Percentiles rank a stretch among this genome's conserved stretches.
Conservation (phyloP, 192 early-diverging fungal genomes). For the Phlyctochytrium bullatum region DNA sequence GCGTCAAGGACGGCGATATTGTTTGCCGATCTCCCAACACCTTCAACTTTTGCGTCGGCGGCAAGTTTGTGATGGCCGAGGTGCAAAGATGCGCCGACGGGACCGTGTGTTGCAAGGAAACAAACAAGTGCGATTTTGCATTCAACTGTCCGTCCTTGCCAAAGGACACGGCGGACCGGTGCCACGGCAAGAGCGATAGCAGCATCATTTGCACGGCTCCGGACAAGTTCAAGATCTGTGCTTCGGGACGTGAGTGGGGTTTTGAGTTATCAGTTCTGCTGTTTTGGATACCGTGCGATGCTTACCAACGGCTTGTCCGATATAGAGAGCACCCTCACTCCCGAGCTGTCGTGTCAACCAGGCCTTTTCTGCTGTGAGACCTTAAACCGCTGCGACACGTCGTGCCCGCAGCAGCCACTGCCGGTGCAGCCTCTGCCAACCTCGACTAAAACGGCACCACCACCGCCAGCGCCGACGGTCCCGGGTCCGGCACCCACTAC, state of each 20-base stretch:
- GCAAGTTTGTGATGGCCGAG: no score
- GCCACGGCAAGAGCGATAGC: background rate
- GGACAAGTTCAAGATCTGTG: background rate
- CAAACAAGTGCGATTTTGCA: background rate
- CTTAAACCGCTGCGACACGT: constrained; percentile 4
- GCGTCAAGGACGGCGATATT: no score
- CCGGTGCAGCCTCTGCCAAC: no score
- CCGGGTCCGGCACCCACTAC: no score
- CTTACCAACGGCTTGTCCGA: background rate
- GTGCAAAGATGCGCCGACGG: background rate
- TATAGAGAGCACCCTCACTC: background rate
- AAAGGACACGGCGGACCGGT: background rate
- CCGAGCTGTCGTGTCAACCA: background rate
- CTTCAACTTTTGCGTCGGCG: no score
- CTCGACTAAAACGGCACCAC: no score
- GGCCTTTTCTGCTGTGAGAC: background rate
- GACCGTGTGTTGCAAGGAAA: background rate
- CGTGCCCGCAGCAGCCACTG: no score
- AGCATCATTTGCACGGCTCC: background rate
- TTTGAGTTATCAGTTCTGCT: background rate
- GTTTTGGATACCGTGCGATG: no score
- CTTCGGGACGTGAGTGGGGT: constrained; percentile 4
- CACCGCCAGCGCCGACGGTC: no score
- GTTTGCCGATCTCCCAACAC: no score
- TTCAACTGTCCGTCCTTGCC: background rate